phyloP scores from a whole-genome alignment of 192 early-diverging fungal species.

The Linnemannia zychae region DNA sequence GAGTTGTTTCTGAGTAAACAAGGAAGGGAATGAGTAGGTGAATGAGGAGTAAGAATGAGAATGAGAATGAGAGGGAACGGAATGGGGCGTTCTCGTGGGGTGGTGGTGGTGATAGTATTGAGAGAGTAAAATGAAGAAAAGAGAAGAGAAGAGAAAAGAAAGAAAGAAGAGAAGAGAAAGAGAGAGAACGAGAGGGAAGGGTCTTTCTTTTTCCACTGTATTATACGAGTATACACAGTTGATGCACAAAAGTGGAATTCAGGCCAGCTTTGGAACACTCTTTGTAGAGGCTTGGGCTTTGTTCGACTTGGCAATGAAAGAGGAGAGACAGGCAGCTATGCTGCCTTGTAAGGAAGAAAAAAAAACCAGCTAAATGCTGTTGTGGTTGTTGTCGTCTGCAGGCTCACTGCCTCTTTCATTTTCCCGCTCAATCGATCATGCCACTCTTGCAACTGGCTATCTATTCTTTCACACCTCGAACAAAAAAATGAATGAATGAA shows the following conservation, averaged over 20 bases:
- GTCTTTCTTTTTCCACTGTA: conserved; percentile 11
- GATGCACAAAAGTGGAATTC: background rate
- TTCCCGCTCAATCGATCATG: conserved; percentile 2
- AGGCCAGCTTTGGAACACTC: conserved; percentile 1
- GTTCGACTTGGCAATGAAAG: background rate
- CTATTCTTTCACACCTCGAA: background rate
- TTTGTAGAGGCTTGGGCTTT: background rate
- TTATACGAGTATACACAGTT: too few species aligned
- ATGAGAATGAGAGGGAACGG: background rate
- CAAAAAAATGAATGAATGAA: background rate
- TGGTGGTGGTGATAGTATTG: background rate
- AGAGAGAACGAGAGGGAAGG: background rate
- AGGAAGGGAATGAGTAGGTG: background rate
- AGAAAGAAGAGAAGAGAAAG: background rate
- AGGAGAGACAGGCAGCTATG: background rate
- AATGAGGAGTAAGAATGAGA: too few species aligned
- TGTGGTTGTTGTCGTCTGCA: too few species aligned
- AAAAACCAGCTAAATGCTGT: too few species aligned
- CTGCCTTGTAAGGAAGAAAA: too few species aligned
- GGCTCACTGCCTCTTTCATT: background rate
- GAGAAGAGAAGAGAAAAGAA: background rate
- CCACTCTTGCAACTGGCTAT: background rate
- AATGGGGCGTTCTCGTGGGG: background rate
- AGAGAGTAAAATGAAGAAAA: background rate
- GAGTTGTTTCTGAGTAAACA: background rate